Base-by-base conservation (phyloP, 495 filamentous ascomycete species). In the Lophium mytilinum region DNA sequence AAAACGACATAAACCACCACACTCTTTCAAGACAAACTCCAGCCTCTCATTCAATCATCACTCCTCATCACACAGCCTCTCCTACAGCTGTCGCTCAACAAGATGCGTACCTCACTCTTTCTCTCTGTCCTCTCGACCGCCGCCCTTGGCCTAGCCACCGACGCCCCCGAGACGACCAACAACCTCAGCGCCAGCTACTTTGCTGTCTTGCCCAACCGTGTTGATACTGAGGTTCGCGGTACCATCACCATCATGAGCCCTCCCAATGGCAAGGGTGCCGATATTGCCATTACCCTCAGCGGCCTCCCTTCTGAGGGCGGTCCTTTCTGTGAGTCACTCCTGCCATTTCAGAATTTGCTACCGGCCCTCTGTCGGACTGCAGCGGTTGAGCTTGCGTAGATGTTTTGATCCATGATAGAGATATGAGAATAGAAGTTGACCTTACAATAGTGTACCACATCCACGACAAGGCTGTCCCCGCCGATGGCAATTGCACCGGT, bases 401-500 rank as follows among this genome's bases (percentile, higher is more conserved):
- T 19, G 15, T 49, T 37, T 52, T 9, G 36, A 10, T 52, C 24
- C 24, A 30, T 30, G 24, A 30, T 30, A 3, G 24, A 30, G 24
- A 30, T 30, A 30, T 30, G 24, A 30, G 24, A 30, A 30, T 30
- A 2, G 24, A 30, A 1, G 12, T 12, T 11, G 40, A 58, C 49
- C 37, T 12, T 42, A 30, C 30, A 24, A 24, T 19, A 91, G 89
- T 77, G 33, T 96, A 95, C 75, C 89, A 95, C 62, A 78, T 96
- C 65, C 89, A 95, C 74, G 81, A 82, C 55, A 67, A 74, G 42
- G 86, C 86, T 14, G 86, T 95, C 35, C 83, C 86, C 3, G 71
- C 74, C 37, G 71, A 84, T 64, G 90, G 90, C 55, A 90, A 89
- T 78, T 96, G 90, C 76, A 85, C 83, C 50, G 75, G 68, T 3